Conservation (phyloP, 2,329 filamentous ascomycete species). For the Alternaria postmessia region DNA sequence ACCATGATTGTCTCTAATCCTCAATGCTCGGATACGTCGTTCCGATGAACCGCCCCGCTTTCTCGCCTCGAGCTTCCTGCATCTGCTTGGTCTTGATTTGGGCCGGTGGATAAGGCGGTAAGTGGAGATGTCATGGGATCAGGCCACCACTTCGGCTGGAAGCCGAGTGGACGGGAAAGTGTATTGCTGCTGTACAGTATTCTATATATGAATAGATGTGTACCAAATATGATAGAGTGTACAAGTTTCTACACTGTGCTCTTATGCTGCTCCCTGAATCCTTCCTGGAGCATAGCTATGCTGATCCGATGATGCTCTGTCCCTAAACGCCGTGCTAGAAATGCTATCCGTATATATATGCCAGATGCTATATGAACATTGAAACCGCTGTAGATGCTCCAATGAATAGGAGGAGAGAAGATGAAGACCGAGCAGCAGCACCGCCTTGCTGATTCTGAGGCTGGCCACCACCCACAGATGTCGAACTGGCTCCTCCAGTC, state of each 20-base stretch:
- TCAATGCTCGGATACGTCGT: background rate
- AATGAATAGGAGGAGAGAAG: background rate
- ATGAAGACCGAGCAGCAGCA: background rate
- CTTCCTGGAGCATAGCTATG: background rate
- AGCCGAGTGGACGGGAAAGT: background rate
- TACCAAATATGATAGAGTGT: background rate
- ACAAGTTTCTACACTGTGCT: background rate
- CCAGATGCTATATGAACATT: constrained; percentile 10
- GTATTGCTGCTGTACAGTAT: background rate
- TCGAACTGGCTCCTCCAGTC: background rate
- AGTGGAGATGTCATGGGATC: background rate
- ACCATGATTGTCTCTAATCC: background rate
- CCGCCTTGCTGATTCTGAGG: constrained; percentile 11
- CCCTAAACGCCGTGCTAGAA: background rate
- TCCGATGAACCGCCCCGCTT: constrained; percentile 1
- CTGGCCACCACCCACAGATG: constrained; percentile 3
- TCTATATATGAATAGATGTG: background rate
- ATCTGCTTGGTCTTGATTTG: background rate
- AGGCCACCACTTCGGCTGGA: background rate
- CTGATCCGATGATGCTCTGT: background rate
- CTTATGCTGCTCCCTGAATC: background rate
- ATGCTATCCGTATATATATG: background rate
- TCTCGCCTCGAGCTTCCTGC: background rate
- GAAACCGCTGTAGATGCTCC: background rate
- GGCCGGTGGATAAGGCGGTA: constrained; percentile 1